phyloP scores from a whole-genome alignment of 371 early-diverging fungal species.

The Actinomortierella ambigua region DNA sequence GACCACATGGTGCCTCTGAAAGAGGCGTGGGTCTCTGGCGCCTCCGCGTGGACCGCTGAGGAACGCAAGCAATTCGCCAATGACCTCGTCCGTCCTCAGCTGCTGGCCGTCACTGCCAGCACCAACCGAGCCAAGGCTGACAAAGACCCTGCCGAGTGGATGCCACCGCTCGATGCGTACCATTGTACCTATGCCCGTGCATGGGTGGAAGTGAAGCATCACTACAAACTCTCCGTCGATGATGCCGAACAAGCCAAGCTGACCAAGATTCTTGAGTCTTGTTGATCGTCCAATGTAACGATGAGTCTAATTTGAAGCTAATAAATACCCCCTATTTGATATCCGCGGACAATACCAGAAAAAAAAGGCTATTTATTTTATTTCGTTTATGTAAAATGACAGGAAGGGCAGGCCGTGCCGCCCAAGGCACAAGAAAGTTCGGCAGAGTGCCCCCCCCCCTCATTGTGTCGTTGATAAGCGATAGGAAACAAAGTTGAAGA shows the following conservation, averaged over 20 bases:
- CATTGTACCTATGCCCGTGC: neutral
- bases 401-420: too few relatives aligned
- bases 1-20: too few relatives aligned
- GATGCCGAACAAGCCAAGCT: neutral
- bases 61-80: neutral
- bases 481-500: too few relatives aligned
- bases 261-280: neutral
- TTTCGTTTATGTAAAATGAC: too few relatives aligned
- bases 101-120: neutral
- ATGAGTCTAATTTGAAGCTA: too few relatives aligned
- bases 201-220: neutral
- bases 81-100: neutral
- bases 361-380: too few relatives aligned
- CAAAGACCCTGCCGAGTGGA: neutral
- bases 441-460: too few relatives aligned
- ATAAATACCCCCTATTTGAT: too few relatives aligned
- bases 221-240: neutral
- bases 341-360: too few relatives aligned
- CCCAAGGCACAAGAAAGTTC: too few relatives aligned
- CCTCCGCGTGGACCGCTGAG: neutral
- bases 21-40: too few relatives aligned
- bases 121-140: neutral
- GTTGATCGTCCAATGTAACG: neutral
- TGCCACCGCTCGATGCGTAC: neutral
- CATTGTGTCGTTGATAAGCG: too few relatives aligned